These are phyloP conservation scores for Skeletonema grethae DNA, from an alignment of 108 stramenopile species.

Conservation along the genomic window DNA sequence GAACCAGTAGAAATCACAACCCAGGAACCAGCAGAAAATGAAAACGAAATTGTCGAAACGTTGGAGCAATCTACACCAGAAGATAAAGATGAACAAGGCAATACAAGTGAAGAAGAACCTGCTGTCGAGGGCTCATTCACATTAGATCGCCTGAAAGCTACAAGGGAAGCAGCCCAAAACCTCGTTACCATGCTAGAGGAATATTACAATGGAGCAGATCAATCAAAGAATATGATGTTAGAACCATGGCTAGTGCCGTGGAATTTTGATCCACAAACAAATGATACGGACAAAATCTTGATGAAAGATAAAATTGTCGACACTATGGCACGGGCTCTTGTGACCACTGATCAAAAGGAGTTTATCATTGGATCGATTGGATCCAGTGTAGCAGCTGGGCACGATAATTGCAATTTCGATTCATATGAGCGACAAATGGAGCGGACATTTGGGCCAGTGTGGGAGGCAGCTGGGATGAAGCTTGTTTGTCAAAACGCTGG, in stretches of 20 bases:
- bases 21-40: no score
- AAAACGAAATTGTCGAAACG: no score
- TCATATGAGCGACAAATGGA: slow-evolving; percentile 40
- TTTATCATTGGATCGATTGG: slow-evolving; percentile 36
- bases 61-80: background rate
- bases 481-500: slow-evolving; percentile 42
- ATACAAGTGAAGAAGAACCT: background rate
- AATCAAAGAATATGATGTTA: slow-evolving; percentile 12
- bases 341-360: slow-evolving; percentile 26
- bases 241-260: slow-evolving; percentile 22
- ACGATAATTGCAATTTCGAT: slow-evolving; percentile 42
- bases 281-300: background rate
- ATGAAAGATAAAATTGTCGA: slow-evolving; percentile 3
- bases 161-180: slow-evolving; percentile 16
- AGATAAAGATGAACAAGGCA: background rate
- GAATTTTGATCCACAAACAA: slow-evolving; percentile 11
- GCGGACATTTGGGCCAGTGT: slow-evolving; percentile 29
- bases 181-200: slow-evolving; percentile 16
- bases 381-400: slow-evolving; percentile 43
- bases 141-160: background rate
- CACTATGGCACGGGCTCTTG: slow-evolving; percentile 34
- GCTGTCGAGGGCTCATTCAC: slow-evolving; percentile 2
- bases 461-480: slow-evolving; percentile 47
- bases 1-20: background rate
- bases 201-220: slow-evolving; percentile 20